Percentiles rank a stretch among this genome's conserved stretches.
Evolutionary conservation across 495 filamentous ascomycete species (phyloP).

Genomic region (Thozetella sp.): DNA sequence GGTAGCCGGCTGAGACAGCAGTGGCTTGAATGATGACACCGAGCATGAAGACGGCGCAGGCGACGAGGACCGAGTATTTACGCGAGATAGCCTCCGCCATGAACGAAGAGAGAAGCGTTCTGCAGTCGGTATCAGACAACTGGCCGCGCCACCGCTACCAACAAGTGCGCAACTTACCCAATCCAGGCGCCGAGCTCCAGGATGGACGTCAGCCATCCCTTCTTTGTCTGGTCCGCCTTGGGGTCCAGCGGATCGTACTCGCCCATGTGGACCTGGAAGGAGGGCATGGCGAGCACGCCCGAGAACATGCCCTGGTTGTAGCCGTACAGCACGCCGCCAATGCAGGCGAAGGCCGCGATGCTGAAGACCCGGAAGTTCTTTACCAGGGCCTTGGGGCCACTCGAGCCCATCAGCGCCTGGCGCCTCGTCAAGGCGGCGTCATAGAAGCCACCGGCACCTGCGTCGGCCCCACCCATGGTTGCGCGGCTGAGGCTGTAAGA

Average conservation of each 20-base stretch:
- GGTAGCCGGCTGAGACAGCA: slow-evolving; percentile 53
- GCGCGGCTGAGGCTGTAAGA: too few relatives aligned
- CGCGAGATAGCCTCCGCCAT: slow-evolving; percentile 74
- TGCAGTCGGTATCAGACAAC: not conserved
- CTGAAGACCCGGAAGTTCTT: slow-evolving; percentile 73
- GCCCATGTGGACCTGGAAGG: slow-evolving; percentile 63
- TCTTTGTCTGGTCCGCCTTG: slow-evolving; percentile 59
- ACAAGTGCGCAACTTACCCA: slow-evolving; percentile 35
- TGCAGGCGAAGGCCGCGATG: slow-evolving; percentile 75
- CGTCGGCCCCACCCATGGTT: slow-evolving; percentile 36
- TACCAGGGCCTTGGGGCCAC: slow-evolving; percentile 64
- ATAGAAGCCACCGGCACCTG: slow-evolving; percentile 45
- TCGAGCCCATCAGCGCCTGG: slow-evolving; percentile 62
- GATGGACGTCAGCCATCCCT: slow-evolving; percentile 81
- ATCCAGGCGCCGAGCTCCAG: slow-evolving; percentile 84
- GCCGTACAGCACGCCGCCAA: slow-evolving; percentile 68
- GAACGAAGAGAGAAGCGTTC: slow-evolving; percentile 71
- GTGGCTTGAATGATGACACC: slow-evolving; percentile 76
- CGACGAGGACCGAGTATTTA: slow-evolving; percentile 74
- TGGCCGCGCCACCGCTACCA: not conserved
- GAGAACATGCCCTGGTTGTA: slow-evolving; percentile 86
- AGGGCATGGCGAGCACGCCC: slow-evolving; percentile 65
- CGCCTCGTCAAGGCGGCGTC: slow-evolving; percentile 67
- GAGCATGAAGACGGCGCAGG: slow-evolving; percentile 71
- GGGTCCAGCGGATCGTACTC: slow-evolving; percentile 51